Conservation (phyloP, 768 basidiomycete species). For the Mycena polygramma region DNA sequence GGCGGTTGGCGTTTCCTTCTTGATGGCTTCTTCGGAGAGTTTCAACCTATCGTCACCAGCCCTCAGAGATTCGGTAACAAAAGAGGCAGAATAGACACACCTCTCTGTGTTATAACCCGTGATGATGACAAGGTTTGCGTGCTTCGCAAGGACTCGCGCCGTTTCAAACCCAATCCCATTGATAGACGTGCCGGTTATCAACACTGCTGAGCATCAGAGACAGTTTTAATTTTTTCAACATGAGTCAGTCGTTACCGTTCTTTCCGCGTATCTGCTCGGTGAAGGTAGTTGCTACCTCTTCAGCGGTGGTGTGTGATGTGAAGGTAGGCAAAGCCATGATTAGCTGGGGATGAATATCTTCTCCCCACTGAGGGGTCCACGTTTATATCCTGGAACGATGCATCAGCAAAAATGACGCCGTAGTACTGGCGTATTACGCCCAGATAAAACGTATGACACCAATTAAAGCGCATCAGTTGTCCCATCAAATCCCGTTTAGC, state of each 20-base stretch:
- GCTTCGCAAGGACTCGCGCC: neutral
- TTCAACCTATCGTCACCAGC: neutral
- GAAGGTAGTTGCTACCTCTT: neutral
- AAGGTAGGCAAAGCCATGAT: too few species aligned
- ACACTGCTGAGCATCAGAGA: neutral
- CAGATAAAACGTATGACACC: too few species aligned
- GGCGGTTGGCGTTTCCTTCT: neutral
- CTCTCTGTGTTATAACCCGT: neutral
- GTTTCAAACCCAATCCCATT: neutral
- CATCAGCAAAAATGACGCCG: too few species aligned
- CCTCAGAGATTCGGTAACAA: neutral
- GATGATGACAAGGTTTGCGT: neutral
- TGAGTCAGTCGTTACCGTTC: neutral
- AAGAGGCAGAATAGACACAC: neutral
- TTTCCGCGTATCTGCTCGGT: neutral
- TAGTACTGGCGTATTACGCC: too few species aligned
- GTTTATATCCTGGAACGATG: too few species aligned
- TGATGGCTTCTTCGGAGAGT: neutral
- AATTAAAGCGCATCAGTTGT: too few species aligned
- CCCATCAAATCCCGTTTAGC: too few species aligned
- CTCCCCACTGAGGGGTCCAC: too few species aligned
- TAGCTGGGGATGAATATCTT: too few species aligned
- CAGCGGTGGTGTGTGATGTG: neutral
- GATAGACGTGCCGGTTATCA: neutral
- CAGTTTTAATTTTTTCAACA: neutral